Evolutionary conservation across 108 stramenopile species (phyloP).

Genomic region (Cylindrotheca closterium): DNA sequence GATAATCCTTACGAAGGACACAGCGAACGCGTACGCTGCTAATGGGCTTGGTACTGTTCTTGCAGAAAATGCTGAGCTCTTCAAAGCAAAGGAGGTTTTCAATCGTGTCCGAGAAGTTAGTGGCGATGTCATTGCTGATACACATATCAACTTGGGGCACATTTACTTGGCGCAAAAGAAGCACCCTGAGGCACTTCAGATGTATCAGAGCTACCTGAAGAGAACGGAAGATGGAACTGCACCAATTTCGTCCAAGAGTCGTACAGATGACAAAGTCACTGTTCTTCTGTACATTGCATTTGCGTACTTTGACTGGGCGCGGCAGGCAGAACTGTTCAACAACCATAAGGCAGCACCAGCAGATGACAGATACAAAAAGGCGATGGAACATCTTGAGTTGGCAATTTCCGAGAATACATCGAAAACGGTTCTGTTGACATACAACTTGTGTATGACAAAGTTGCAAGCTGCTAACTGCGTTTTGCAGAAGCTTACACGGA

Average conservation of each 20-base stretch:
- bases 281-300: conserved; percentile 84
- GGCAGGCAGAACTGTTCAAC: conserved; percentile 80
- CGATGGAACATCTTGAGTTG: conserved; percentile 70
- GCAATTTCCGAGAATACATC: conserved; percentile 54
- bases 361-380: conserved; percentile 80
- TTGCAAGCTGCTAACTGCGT: conserved; percentile 84
- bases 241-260: conserved; percentile 73
- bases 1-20: conserved; percentile 73
- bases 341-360: conserved; percentile 84
- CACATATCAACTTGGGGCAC: conserved; percentile 84
- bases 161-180: conserved; percentile 84
- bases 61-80: conserved; percentile 85
- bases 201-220: conserved; percentile 88
- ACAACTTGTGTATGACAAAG: conserved; percentile 83
- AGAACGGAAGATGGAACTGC: conserved; percentile 65
- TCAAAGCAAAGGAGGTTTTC: conserved; percentile 86
- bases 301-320: conserved; percentile 89
- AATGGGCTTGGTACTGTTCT: conserved; percentile 86
- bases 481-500: conserved; percentile 73
- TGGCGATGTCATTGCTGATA: conserved; percentile 78
- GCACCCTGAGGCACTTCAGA: conserved; percentile 84
- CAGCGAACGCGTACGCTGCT: conserved; percentile 88
- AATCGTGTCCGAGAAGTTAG: conserved; percentile 85
- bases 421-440: conserved; percentile 62
- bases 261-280: conserved; percentile 76